Base-by-base conservation (phyloP, 2,329 filamentous ascomycete genomes). In the Paramyrothecium roridum region DNA sequence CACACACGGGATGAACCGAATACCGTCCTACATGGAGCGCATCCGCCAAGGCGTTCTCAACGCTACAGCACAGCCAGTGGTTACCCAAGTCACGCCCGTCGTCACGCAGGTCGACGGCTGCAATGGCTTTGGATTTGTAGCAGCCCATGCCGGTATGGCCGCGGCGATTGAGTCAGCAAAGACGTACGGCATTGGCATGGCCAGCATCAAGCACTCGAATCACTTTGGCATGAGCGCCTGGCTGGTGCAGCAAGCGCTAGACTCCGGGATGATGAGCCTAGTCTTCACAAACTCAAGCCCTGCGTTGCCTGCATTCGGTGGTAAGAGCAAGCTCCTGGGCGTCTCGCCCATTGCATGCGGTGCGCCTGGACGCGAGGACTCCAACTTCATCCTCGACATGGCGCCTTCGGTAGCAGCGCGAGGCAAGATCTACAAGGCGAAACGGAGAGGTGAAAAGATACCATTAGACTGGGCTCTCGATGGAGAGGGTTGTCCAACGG, bases 221-320 rank as follows among this genome's bases (percentile, higher is more conserved):
- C 89, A 93, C 69, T 93, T 90, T 64, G 90, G 90, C 53, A 95
- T 95, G 90, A 82, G 82, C 3, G 90, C 90, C 0, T 93, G 89
- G 88, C 67, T 92, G 0, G 89, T 92, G 12, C 87, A 90, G 68
- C 86, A 91, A 70, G 90, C 89, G 1, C 70, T 93, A 16, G 87
- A 93, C 56, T 85, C 82, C 1, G 78, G 80, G 40, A 85, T 89
- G 82, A 86, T 90, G 81, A 84, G 80, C 54, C 76, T 89, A 17
- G 86, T 89, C 2, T 89, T 89, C 59, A 89, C 86, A 20, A 89
- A 89, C 65, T 87, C 84, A 1, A 89, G 84, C 26, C 88, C 89
- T 0, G 89, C 88, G 1, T 72, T 92, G 54, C 88, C 89, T 1
- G 85, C 82, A 0, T 91, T 83, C 79, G 89, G 89, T 12, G 88